Evolutionary conservation across 2,329 filamentous ascomycete species (phyloP).

Genomic region (Xylaria sp.): DNA sequence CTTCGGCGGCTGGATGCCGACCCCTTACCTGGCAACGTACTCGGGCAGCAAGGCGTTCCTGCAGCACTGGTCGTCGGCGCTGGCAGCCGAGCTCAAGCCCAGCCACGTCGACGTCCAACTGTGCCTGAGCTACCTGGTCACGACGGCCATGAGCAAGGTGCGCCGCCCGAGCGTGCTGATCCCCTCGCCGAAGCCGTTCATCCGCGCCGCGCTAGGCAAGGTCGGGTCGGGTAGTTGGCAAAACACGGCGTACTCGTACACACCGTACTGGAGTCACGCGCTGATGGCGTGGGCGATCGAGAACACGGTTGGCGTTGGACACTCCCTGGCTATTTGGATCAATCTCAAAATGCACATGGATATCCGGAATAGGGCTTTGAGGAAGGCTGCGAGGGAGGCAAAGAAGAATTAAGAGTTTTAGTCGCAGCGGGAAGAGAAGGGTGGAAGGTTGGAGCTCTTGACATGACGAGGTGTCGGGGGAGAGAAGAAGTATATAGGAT

Average conservation of each 20-base stretch:
- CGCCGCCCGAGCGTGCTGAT: constrained; percentile 76
- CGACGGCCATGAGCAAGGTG: constrained; percentile 96
- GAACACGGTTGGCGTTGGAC: constrained; percentile 56
- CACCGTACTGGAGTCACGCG: constrained; percentile 91
- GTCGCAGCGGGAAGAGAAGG: not conserved
- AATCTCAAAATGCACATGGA: constrained; percentile 75
- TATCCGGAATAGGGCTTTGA: constrained; percentile 80
- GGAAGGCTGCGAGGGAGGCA: constrained; percentile 79
- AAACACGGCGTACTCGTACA: constrained; percentile 79
- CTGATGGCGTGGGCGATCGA: constrained; percentile 83
- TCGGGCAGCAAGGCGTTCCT: constrained; percentile 98
- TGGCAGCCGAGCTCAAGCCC: constrained; percentile 79
- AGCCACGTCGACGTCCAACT: constrained; percentile 88
- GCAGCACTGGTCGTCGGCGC: constrained; percentile 89
- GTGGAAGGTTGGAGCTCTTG: too few species aligned
- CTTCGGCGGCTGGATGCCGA: constrained; percentile 90
- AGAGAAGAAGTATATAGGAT: too few species aligned
- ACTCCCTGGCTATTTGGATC: constrained; percentile 49
- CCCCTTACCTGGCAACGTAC: constrained; percentile 91
- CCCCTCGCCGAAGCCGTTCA: constrained; percentile 81
- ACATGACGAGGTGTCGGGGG: too few species aligned
- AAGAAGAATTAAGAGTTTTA: constrained; percentile 57
- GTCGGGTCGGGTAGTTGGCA: constrained; percentile 82
- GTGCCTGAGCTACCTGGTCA: constrained; percentile 89
- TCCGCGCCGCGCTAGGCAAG: constrained; percentile 76